phyloP scores from a whole-genome alignment of 2,329 filamentous ascomycete genomes.

The Achaetomium macrosporum region DNA sequence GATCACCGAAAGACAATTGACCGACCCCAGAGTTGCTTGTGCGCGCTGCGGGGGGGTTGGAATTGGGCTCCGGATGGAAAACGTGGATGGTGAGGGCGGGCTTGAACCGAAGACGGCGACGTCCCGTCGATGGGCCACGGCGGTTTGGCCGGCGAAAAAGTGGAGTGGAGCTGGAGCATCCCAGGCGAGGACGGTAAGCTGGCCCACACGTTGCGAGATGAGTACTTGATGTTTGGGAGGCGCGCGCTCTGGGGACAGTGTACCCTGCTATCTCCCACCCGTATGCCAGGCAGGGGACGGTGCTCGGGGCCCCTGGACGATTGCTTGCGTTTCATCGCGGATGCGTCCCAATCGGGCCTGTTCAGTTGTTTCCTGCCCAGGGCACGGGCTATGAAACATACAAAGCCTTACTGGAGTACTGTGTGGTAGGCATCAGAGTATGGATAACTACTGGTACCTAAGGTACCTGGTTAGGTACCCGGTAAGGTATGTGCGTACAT shows the following conservation, averaged over 20 bases:
- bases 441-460: too few species aligned
- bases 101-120: not conserved
- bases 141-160: slow-evolving; percentile 55
- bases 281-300: not conserved
- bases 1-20: not conserved
- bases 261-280: slow-evolving; percentile 18
- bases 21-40: not conserved
- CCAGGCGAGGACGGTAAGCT: slow-evolving; percentile 8
- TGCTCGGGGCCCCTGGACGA: slow-evolving; percentile 4
- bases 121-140: slow-evolving; percentile 36
- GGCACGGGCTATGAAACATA: not conserved
- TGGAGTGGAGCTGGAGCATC: slow-evolving; percentile 36
- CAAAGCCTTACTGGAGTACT: too few species aligned
- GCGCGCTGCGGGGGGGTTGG: not conserved
- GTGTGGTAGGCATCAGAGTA: too few species aligned
- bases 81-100: slow-evolving; percentile 15
- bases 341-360: slow-evolving; percentile 26
- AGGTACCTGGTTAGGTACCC: too few species aligned
- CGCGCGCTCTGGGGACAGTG: slow-evolving; percentile 4
- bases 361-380: slow-evolving; percentile 20
- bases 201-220: slow-evolving; percentile 8
- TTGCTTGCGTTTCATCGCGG: slow-evolving; percentile 22
- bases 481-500: slow-evolving; percentile 15
- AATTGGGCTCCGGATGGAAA: slow-evolving; percentile 4
- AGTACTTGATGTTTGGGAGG: slow-evolving; percentile 9